These are phyloP conservation scores for Talaromyces borbonicus DNA, from an alignment of 495 filamentous ascomycete genomes.

Conservation along the genomic window DNA sequence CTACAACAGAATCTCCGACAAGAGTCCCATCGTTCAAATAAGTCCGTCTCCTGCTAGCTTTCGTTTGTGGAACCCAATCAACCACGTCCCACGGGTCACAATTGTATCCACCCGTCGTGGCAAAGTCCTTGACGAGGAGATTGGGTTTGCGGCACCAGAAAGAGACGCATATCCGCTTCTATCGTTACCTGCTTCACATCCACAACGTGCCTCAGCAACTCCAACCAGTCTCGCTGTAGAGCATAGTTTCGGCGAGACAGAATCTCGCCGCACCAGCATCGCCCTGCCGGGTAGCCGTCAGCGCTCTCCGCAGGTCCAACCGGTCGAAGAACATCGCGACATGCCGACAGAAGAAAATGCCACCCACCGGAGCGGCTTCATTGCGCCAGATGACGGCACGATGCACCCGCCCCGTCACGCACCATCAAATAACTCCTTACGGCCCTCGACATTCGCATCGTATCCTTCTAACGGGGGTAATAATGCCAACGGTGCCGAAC, in stretches of 20 bases:
- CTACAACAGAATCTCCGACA: conserved; percentile 12
- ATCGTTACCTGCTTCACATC: conserved; percentile 56
- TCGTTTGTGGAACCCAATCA: conserved; percentile 29
- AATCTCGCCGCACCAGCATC: conserved; percentile 55
- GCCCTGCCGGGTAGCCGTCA: conserved; percentile 52
- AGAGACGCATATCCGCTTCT: conserved; percentile 60
- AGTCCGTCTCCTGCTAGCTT: conserved; percentile 3
- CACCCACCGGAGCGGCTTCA: conserved; percentile 19
- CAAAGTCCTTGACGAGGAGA: conserved; percentile 30
- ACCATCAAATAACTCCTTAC: conserved; percentile 33
- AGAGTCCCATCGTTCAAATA: conserved; percentile 10
- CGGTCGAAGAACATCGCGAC: conserved; percentile 37
- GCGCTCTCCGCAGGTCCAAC: conserved; percentile 25
- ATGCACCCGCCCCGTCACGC: conserved; percentile 22
- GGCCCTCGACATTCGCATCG: conserved; percentile 14
- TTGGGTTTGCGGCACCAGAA: conserved; percentile 21
- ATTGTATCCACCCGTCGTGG: conserved; percentile 22
- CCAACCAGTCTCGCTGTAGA: conserved; percentile 58
- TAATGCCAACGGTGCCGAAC: conserved; percentile 41
- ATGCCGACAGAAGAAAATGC: conserved; percentile 22
- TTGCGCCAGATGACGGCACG: conserved; percentile 19
- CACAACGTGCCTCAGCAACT: conserved; percentile 42
- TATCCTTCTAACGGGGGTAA: conserved; percentile 24
- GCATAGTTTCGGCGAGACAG: conserved; percentile 42
- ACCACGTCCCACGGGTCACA: conserved; percentile 39